Evolutionary conservation across 192 early-diverging fungal species (phyloP), one percentile per base, ranked within the genome.

Genomic region (Lunasporangiospora selenospora): DNA sequence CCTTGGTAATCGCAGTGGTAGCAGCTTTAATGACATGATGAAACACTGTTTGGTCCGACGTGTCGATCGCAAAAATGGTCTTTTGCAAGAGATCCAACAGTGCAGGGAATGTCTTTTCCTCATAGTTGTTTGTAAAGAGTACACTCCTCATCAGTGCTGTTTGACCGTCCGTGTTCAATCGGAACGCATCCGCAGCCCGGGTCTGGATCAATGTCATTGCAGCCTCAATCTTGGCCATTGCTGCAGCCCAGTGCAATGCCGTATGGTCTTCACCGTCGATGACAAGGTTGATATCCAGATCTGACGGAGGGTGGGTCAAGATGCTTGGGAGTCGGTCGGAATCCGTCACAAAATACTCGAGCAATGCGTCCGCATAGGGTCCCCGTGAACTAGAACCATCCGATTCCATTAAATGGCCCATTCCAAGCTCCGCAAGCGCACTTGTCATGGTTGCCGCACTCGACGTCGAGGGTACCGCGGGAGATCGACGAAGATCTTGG

Each of bases 201-300:
- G 80, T 83, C 37, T 89, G 76, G 3, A 98, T 67, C 33, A 99
- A 73, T 9, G 92, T 58, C 26, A 82, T 78, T 23, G 95, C 82
- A 6, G 97, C 79, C n/a, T 85, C 70, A 36, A 91, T 81, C 18
- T 89, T 81, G 0, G 89, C 98, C 58, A 98, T 87, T 13, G 95
- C 95, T 0, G 95, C 91, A 1, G 98, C 92, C 96, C 96, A 99
- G 56, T 99, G 98, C 10, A 98, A 80, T 9, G 92, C 81, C 0
- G 94, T 93, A 75, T 99, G 96, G 3, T 93, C 96, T 49, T 95
- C 93, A 39, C 97, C 96, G 60, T 99, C 98, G 45, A 99, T 94
- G 23, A 90, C 82, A 18, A 90, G 51, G 75, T 95, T 86, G 21
- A 95, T 75, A 77, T 98, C 89, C 33, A 95, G 61, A 40, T 97